Evolutionary conservation across 345 rosid species (phyloP).

Genomic region (Capsella bursapastoris): DNA sequence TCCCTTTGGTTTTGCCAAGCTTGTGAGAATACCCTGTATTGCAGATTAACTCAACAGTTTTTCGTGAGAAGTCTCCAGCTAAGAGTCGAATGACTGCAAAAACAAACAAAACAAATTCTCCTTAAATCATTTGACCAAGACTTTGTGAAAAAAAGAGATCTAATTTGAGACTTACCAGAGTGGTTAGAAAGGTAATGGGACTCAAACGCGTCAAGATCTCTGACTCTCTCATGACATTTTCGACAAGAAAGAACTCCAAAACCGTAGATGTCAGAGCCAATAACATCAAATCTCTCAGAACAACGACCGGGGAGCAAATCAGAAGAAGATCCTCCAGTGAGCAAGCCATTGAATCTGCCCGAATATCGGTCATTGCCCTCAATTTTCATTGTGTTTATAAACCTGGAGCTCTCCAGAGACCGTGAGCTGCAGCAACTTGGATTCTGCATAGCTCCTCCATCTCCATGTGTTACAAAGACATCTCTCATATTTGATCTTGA

Average conservation of each 20-base stretch:
- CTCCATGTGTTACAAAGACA: constrained; percentile 43
- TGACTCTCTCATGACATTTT: constrained; percentile 53
- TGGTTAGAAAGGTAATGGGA: constrained; percentile 61
- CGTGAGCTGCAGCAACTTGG: constrained; percentile 52
- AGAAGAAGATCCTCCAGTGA: constrained; percentile 32
- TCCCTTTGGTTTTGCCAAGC: constrained; percentile 36
- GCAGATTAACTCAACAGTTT: constrained; percentile 71
- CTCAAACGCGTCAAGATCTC: constrained; percentile 56
- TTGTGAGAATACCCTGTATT: constrained; percentile 40
- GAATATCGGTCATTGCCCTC: constrained; percentile 46
- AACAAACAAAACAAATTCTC: neutral
- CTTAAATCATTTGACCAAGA: constrained; percentile 1
- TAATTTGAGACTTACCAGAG: constrained; percentile 53
- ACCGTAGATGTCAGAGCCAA: constrained; percentile 37
- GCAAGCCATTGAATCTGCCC: constrained; percentile 21
- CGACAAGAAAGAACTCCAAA: constrained; percentile 50
- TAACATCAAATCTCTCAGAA: constrained; percentile 42
- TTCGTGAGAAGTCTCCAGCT: constrained; percentile 72
- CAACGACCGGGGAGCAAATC: constrained; percentile 17
- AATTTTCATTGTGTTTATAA: constrained; percentile 36
- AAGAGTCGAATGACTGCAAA: constrained; percentile 59
- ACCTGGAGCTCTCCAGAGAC: constrained; percentile 54
- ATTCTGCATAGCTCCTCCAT: constrained; percentile 45
- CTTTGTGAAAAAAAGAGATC: neutral
- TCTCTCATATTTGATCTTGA: constrained; percentile 56